Evolutionary conservation across 352 stramenopile genomes (phyloP).

Genomic region (Halophytophthora polymorphica): DNA sequence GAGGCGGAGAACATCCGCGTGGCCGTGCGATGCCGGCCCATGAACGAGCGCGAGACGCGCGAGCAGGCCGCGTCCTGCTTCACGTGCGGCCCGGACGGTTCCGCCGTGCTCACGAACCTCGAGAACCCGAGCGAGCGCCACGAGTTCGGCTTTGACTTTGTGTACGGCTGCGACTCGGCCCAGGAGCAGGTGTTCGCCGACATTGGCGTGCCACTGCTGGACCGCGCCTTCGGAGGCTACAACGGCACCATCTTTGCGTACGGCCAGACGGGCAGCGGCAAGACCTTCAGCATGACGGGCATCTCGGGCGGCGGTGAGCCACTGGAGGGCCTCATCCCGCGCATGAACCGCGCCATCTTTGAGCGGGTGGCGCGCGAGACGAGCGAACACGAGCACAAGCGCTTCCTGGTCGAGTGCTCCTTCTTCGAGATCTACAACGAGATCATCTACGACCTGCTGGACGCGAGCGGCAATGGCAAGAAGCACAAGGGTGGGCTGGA

Average conservation of each 20-base stretch:
- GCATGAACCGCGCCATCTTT: constrained; percentile 91
- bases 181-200: constrained; percentile 77
- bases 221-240: constrained; percentile 82
- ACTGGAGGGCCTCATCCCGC: constrained; percentile 88
- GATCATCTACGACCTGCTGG: constrained; percentile 93
- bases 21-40: constrained; percentile 89
- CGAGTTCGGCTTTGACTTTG: constrained; percentile 88
- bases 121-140: constrained; percentile 77
- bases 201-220: constrained; percentile 74
- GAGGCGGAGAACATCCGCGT: constrained; percentile 90
- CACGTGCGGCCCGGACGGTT: constrained; percentile 51
- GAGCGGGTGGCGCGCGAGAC: constrained; percentile 70
- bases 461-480: constrained; percentile 83
- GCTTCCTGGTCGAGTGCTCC: constrained; percentile 90
- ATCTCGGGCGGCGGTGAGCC: constrained; percentile 46
- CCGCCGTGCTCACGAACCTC: constrained; percentile 79
- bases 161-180: constrained; percentile 76
- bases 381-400: constrained; percentile 61
- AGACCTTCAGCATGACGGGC: constrained; percentile 89
- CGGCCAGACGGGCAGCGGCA: constrained; percentile 83
- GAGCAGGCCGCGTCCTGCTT: constrained; percentile 78
- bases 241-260: constrained; percentile 92
- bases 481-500: constrained; percentile 88
- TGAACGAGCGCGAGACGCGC: constrained; percentile 86
- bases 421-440: constrained; percentile 98